Base-by-base conservation (phyloP, 2,329 filamentous ascomycete species). In the Basipetospora chlamydospora region DNA sequence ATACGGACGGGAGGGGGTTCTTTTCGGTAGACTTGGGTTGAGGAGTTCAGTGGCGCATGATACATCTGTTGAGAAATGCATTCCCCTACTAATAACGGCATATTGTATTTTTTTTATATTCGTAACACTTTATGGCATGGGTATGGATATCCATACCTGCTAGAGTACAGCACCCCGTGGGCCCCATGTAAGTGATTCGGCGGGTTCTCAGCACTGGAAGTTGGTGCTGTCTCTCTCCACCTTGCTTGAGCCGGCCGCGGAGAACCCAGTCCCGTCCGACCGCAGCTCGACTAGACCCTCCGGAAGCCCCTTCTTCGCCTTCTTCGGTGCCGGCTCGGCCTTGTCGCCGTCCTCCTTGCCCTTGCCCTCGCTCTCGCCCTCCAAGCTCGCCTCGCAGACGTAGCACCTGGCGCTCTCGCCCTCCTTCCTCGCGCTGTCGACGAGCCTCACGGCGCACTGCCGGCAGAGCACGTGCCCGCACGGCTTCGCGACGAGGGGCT, bases 391-490 rank as follows among this genome's bases (percentile, higher is more conserved):
- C 42, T 93, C 83, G 49, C 88, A 96, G 5, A 95, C 86, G 55
- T 85, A 95, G 56, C 90, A 96, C 34, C 46, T 43, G 26, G 53
- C 47, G 8, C 52, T 47, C 10, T 46, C 41, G 16, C 57, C 49
- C 40, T 56, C 63, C 45, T 50, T 64, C 39, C 57, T 61, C 28
- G 74, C 69, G 6, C 67, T 69, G 38, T 77, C 71, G 12, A 87
- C 79, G 7, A 42, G 41, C 35, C 37, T 28, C 22, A 50, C 88
- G 95, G 26, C 71, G 78, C 48, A 81, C 10, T 28, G 26, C 12
- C 36, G 79, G 57, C 88, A 98, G 16, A 95, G 58, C 1, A 96
- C 86, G 53, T 98, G 88, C 0, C 88, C 88, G 49, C 88, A 98
- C 0, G 83, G 82, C 53, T 84, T 87, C 2, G 83, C 77, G 35